Evolutionary conservation across 2,329 filamentous ascomycete genomes (phyloP), one percentile per base, ranked within the genome.

Genomic region (Amphichorda felina): DNA sequence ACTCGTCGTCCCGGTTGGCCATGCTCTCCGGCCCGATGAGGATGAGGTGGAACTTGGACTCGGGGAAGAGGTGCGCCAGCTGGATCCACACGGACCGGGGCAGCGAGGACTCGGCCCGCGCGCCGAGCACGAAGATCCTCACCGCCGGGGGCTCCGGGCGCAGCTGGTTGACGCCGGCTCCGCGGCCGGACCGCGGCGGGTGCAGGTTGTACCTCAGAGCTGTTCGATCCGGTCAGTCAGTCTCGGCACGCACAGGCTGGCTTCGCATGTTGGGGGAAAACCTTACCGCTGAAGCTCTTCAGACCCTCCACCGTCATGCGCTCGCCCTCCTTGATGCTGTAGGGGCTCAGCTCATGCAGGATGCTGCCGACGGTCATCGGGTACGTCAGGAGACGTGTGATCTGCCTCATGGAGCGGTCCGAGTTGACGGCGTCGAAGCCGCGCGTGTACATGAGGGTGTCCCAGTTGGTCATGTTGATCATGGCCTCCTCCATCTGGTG

Each of bases 391-490:
- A 98, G 70, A 44, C 87, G 76, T 2, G 91, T 98, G 18, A 87
- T 88, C 59, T 98, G 93, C 40, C 91, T 73, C 78, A 98, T 82
- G 50, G 79, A 81, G 39, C 89, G 75, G 54, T 94, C 88, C 41
- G 87, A 78, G 55, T 98, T 87, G 52, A 98, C 79, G 5, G 93
- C 93, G 45, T 81, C 74, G 50, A 91, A 96, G 49, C 94, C 82
- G 50, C 91, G 72, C 3, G 87, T 93, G 55, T 94, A 98, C 51
- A 98, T 66, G 48, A 93, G 85, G 0, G 91, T 96, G 57, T 98
- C 91, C 91, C 91, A 98, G 57, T 93, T 98, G 30, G 82, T 94
- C 82, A 98, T 88, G 60, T 98, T 98, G 45, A 95, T 76, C 45
- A 91, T 70, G 24, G 87, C 84, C 55, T 95, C 89, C 44, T 95